Evolutionary conservation across 176 grass and related monocot species (phyloP).

Genomic region (Eleusine indica): DNA sequence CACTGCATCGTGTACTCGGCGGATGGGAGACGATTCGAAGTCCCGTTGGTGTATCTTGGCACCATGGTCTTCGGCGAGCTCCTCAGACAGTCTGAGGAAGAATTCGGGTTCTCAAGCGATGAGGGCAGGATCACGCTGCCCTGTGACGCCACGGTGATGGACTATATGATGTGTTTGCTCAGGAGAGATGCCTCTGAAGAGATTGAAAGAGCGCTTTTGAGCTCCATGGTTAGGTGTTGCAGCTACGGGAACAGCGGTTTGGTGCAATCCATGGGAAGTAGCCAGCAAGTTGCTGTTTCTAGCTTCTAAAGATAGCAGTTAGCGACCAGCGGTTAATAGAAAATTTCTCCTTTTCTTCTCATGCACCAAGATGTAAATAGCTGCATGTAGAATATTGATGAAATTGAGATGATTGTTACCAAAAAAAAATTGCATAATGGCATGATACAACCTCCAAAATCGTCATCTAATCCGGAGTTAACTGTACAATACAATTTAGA

Average conservation of each 20-base stretch:
- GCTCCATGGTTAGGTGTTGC: background rate
- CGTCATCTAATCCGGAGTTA: too few species aligned
- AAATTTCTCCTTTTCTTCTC: too few species aligned
- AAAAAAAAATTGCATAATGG: too few species aligned
- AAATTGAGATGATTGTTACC: too few species aligned
- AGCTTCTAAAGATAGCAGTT: background rate
- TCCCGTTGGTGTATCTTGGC: conserved; percentile 29
- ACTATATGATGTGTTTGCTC: conserved; percentile 7
- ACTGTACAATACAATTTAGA: too few species aligned
- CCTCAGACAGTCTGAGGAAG: conserved; percentile 28
- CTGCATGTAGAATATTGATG: too few species aligned
- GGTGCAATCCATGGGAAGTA: background rate
- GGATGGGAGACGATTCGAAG: conserved; percentile 29
- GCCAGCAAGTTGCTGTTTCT: background rate
- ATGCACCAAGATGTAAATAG: too few species aligned
- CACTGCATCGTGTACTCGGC: conserved; percentile 36
- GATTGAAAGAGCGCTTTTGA: background rate
- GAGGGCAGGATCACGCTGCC: conserved; percentile 30
- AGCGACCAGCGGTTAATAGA: too few species aligned
- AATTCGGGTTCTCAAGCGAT: conserved; percentile 22
- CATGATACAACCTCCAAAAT: too few species aligned
- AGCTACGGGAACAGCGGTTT: background rate
- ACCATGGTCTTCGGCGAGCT: conserved; percentile 33
- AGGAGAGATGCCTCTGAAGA: background rate
- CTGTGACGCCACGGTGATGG: conserved; percentile 5